phyloP scores from a whole-genome alignment of 106 monocot genomes.

The Dioscorea alata region DNA sequence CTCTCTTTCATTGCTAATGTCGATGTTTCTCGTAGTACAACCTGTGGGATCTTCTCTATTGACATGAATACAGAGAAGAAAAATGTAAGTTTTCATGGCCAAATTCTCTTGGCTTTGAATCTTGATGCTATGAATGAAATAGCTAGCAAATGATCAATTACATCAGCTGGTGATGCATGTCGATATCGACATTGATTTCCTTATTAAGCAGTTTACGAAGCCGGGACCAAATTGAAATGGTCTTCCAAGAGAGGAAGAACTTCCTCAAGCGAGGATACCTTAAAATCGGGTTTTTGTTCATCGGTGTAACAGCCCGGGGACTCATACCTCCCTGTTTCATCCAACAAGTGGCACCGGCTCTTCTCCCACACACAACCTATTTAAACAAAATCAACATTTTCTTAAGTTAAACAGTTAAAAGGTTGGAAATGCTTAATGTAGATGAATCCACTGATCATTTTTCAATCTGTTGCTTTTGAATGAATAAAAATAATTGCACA shows the following conservation, averaged over 20 bases:
- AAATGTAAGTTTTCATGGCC: no score
- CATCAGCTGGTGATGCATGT: no score
- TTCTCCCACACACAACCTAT: conserved; percentile 82
- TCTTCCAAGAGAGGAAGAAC: conserved; percentile 45
- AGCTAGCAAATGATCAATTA: no score
- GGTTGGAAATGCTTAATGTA: background rate
- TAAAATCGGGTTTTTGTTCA: conserved; percentile 70
- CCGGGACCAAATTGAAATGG: conserved; percentile 53
- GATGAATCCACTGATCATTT: no score
- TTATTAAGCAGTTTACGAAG: no score
- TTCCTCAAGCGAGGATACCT: conserved; percentile 72
- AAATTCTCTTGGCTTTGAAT: no score
- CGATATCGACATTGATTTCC: no score
- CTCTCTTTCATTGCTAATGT: no score
- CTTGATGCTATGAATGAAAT: no score
- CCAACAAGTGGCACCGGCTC: conserved; percentile 87
- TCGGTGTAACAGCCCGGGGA: conserved; percentile 29
- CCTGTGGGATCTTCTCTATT: no score
- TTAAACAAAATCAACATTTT: background rate
- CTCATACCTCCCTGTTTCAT: conserved; percentile 70
- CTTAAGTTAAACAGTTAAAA: background rate
- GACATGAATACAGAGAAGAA: no score
- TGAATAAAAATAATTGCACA: background rate
- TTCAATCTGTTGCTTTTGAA: background rate
- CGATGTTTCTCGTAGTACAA: no score